These are phyloP conservation scores for Ophiostoma novo-ulmi DNA, from an alignment of 2,329 filamentous ascomycete species.

Conservation along the genomic window DNA sequence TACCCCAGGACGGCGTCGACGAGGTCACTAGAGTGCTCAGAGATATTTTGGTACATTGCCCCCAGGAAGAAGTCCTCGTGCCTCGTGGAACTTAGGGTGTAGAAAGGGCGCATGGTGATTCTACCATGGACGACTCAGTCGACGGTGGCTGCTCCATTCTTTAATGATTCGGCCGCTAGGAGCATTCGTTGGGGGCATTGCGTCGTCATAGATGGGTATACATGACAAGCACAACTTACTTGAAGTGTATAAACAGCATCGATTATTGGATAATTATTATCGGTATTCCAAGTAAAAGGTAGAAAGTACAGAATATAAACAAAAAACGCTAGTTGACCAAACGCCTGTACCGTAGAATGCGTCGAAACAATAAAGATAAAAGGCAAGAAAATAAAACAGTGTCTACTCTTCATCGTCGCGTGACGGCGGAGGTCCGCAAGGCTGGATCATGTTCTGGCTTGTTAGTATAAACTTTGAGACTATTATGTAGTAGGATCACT, in stretches of 20 bases:
- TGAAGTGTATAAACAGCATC: neutral
- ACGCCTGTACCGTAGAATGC: neutral
- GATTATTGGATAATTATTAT: neutral
- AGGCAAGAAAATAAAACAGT: neutral
- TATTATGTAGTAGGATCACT: slow-evolving; percentile 26
- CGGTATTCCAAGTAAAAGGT: neutral
- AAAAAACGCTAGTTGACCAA: neutral
- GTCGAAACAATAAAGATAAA: neutral
- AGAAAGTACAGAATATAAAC: neutral
- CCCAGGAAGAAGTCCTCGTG: no score
- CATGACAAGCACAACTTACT: neutral
- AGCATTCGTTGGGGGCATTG: neutral
- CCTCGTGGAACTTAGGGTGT: no score
- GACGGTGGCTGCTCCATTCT: neutral
- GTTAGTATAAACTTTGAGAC: neutral
- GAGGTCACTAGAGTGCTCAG: no score
- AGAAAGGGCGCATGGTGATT: no score
- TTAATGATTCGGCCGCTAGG: neutral
- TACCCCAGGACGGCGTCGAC: no score
- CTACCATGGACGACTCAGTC: no score
- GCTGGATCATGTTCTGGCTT: slow-evolving; percentile 61
- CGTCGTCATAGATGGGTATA: neutral
- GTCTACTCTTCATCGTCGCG: slow-evolving; percentile 42
- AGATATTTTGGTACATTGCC: no score
- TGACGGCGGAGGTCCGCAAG: slow-evolving; percentile 53